Conservation (phyloP, 805 yeast genomes). For the Myxozyma sirexii region DNA sequence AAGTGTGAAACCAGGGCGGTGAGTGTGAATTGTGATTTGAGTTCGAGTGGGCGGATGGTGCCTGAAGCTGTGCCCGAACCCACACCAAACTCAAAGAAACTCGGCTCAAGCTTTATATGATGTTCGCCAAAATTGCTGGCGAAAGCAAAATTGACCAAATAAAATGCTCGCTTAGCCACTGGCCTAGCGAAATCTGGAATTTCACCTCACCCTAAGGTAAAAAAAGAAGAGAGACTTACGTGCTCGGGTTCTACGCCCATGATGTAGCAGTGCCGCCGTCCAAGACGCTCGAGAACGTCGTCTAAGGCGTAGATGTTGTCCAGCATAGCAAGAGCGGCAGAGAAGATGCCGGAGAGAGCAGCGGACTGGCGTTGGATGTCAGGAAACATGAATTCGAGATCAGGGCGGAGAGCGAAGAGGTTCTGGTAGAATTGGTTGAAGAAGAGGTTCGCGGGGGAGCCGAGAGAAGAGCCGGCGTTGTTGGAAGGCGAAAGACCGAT, state of each 20-base stretch:
- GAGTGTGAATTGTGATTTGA: background rate
- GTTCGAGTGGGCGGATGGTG: no score
- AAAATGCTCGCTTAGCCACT: background rate
- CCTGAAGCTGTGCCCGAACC: background rate
- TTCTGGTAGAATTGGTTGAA: constrained; percentile 62
- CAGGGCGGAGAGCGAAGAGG: constrained; percentile 52
- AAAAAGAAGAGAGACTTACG: constrained; percentile 28
- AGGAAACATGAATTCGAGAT: constrained; percentile 57
- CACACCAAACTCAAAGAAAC: no score
- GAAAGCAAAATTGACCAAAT: background rate
- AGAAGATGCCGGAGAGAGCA: constrained; percentile 63
- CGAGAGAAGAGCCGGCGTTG: constrained; percentile 6
- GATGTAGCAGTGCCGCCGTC: constrained; percentile 59
- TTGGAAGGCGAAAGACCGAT: constrained; percentile 28
- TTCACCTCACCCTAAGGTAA: no score
- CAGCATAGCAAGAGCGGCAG: constrained; percentile 56
- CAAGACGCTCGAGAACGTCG: constrained; percentile 55
- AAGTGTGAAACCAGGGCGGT: background rate
- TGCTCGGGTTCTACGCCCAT: constrained; percentile 55
- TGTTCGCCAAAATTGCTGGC: background rate
- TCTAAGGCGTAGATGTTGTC: constrained; percentile 55
- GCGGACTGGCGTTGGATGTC: constrained; percentile 63
- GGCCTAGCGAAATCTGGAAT: background rate
- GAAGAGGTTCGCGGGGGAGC: constrained; percentile 44
- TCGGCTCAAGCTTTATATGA: background rate